phyloP scores from a whole-genome alignment of 345 rosid genomes.

The Zanthoxylum bungeanum region DNA sequence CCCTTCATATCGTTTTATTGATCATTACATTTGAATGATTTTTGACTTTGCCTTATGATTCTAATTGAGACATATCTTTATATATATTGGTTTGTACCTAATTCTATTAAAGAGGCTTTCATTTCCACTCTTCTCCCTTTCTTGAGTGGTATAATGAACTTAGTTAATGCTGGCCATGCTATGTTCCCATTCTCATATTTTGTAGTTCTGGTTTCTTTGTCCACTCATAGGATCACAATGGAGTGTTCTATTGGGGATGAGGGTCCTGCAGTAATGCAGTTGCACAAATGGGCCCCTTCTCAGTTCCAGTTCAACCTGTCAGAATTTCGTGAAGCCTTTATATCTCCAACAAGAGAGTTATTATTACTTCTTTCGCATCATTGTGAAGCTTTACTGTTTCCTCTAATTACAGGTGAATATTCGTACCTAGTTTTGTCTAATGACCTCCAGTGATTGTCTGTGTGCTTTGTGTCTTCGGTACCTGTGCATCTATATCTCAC shows the following conservation, averaged over 20 bases:
- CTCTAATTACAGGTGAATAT: slow-evolving; percentile 57
- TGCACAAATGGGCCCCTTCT: slow-evolving; percentile 78
- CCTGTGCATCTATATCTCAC: not conserved
- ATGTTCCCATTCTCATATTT: slow-evolving; percentile 9
- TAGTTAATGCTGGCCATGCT: slow-evolving; percentile 4
- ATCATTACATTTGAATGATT: not conserved
- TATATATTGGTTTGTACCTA: not conserved
- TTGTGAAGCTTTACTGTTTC: slow-evolving; percentile 69
- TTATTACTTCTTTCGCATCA: slow-evolving; percentile 65
- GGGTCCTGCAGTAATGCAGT: slow-evolving; percentile 61
- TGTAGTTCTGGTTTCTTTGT: slow-evolving; percentile 15
- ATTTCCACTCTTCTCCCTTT: not conserved
- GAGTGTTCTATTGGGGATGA: slow-evolving; percentile 40
- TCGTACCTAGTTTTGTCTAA: slow-evolving; percentile 4
- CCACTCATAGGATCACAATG: slow-evolving; percentile 41
- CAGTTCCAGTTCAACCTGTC: slow-evolving; percentile 52
- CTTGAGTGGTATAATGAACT: not conserved
- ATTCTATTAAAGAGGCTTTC: not conserved
- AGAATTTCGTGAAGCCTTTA: slow-evolving; percentile 83
- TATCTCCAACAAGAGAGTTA: slow-evolving; percentile 80
- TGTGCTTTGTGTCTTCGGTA: not conserved
- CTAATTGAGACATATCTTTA: not conserved
- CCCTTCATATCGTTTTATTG: not conserved
- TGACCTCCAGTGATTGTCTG: slow-evolving; percentile 8
- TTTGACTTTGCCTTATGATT: not conserved